Evolutionary conservation across 2,329 filamentous ascomycete species (phyloP).

Genomic region (Hortaea werneckii): DNA sequence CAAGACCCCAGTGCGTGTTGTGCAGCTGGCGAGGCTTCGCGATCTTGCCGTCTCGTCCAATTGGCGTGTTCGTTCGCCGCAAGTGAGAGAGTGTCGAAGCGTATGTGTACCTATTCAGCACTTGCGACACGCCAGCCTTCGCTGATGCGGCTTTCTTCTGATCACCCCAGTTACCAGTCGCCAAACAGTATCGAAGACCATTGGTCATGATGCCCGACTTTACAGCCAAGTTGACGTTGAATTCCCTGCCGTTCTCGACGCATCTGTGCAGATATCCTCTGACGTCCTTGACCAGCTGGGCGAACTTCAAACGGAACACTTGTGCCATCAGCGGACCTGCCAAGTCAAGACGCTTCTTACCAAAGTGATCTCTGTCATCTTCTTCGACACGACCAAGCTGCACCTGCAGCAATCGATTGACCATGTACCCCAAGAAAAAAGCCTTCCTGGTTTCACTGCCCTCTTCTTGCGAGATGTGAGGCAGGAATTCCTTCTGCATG

Average conservation of each 20-base stretch:
- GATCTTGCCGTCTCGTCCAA: slow-evolving; percentile 94
- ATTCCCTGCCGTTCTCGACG: slow-evolving; percentile 78
- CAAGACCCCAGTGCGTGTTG: slow-evolving; percentile 96
- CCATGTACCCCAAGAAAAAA: slow-evolving; percentile 98
- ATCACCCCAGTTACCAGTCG: slow-evolving; percentile 98
- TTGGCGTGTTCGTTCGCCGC: slow-evolving; percentile 92
- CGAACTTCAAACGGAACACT: slow-evolving; percentile 84
- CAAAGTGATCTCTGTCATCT: slow-evolving; percentile 97
- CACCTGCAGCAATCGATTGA: slow-evolving; percentile 88
- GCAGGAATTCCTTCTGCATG: slow-evolving; percentile 90
- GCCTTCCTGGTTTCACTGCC: slow-evolving; percentile 93
- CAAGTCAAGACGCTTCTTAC: slow-evolving; percentile 94
- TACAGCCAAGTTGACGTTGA: slow-evolving; percentile 82
- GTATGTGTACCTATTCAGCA: slow-evolving; percentile 95
- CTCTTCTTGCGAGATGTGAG: slow-evolving; percentile 90
- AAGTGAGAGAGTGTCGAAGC: slow-evolving; percentile 94
- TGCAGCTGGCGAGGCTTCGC: slow-evolving; percentile 96
- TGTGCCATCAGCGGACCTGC: slow-evolving; percentile 92
- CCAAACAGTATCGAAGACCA: slow-evolving; percentile 90
- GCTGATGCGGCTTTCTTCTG: slow-evolving; percentile 96
- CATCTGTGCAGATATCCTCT: slow-evolving; percentile 85
- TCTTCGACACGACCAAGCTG: slow-evolving; percentile 85
- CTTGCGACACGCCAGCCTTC: slow-evolving; percentile 94
- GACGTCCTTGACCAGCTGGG: slow-evolving; percentile 82
- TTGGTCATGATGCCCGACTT: slow-evolving; percentile 87